Evolutionary conservation across 106 monocot genomes (phyloP), one percentile per base, ranked within the genome.

Genomic region (Apostasia ramifera): DNA sequence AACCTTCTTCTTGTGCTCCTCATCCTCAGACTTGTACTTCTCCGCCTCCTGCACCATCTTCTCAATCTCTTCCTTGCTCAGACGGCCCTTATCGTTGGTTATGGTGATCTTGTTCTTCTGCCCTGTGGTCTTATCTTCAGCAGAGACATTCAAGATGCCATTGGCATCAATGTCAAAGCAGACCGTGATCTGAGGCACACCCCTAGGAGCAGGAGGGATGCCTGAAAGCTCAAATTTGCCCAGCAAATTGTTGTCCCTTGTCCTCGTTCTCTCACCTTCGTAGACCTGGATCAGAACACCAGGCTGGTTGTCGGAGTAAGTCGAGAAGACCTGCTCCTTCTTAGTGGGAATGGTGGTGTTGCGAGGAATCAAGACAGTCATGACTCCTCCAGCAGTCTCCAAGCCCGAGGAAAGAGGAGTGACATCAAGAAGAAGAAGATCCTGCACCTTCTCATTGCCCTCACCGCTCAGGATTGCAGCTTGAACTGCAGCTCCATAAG

Each of bases 81-180:
- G 68, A 71, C 89, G 61, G 0, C 89, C 89, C 72, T 80, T 89
- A 66, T 82, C 82, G n/a, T 89, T 85, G 15, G 85, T 85, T 50
- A 89, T 89, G 5, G 85, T 89, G 71, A 90, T 90, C 80, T 83
- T 90, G 73, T 90, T 90, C 78, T 86, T 81, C 76, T 74, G 81
- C 4, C 84, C 80, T 0, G 84, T 84, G 45, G 80, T 84, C 66
- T 77, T 80, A 76, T 84, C 84, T 63, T 84, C 80, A 0, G 84
- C 84, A 10, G 85, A 89, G n/a, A 85, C 89, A 53, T 89, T 85
- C 51, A 88, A 38, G 26, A 26, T 26, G 26, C 26, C 26, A 26
- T 26, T 26, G 26, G 26, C 26, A 26, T 26, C 26, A 26, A 89
- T 85, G 66, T 82, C 85, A 15, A 89, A 89, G 77, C 82, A 80